phyloP scores from a whole-genome alignment of 495 filamentous ascomycete genomes.

The Poronia punctata region DNA sequence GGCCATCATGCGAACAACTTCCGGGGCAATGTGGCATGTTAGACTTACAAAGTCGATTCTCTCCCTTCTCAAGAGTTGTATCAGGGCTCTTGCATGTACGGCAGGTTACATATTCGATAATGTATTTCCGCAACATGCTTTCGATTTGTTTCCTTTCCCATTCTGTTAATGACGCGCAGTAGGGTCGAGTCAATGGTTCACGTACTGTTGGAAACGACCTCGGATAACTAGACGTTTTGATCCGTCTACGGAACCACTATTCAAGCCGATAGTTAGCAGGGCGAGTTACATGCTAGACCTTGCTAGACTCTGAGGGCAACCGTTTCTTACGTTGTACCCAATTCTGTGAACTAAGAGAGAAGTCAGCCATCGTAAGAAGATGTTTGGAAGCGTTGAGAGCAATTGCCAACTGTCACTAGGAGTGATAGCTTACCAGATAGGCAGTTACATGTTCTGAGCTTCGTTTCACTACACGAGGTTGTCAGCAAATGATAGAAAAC shows the following conservation, averaged over 20 bases:
- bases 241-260: conserved; percentile 87
- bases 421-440: conserved; percentile 50
- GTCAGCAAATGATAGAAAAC: conserved; percentile 47
- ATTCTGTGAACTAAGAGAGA: conserved; percentile 64
- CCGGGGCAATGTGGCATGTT: conserved; percentile 34
- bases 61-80: conserved; percentile 95
- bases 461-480: conserved; percentile 69
- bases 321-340: conserved; percentile 68
- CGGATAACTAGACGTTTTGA: conserved; percentile 92
- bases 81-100: conserved; percentile 93
- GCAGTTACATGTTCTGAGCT: conserved; percentile 94
- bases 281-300: too few species aligned
- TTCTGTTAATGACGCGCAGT: neutral
- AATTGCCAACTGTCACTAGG: too few species aligned
- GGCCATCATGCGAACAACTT: neutral
- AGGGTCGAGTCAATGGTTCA: neutral
- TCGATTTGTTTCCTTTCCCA: conserved; percentile 88
- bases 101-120: conserved; percentile 98
- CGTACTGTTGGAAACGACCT: conserved; percentile 73
- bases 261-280: conserved; percentile 1
- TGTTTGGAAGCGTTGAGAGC: neutral
- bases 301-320: too few species aligned
- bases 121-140: conserved; percentile 88
- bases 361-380: neutral
- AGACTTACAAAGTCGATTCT: conserved; percentile 68